A percentile compares a stretch with the other conserved stretches of the same genome.
Evolutionary conservation across 2,329 filamentous ascomycete species (phyloP).

Genomic region (Penicillium brevicompactum): DNA sequence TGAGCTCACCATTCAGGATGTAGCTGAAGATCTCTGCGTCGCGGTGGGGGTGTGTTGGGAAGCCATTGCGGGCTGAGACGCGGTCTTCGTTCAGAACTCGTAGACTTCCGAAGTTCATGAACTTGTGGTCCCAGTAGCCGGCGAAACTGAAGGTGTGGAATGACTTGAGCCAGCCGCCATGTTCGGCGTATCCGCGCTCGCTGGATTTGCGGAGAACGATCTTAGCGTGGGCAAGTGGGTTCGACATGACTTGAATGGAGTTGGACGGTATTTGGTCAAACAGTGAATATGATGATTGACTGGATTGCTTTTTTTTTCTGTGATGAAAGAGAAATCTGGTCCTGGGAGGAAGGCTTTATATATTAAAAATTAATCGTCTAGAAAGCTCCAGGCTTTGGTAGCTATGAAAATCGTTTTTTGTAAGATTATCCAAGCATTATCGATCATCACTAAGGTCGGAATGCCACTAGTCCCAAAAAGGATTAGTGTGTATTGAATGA

Average conservation of each 20-base stretch:
- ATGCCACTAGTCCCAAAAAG: not conserved
- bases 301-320: not conserved
- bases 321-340: not conserved
- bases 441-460: constrained; percentile 16
- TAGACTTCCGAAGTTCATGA: constrained; percentile 71
- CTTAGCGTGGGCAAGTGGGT: constrained; percentile 66
- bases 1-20: constrained; percentile 81
- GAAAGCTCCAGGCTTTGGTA: constrained; percentile 11
- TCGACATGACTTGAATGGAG: constrained; percentile 55
- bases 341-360: constrained; percentile 1
- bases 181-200: constrained; percentile 73
- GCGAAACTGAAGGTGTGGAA: constrained; percentile 88
- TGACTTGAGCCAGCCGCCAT: constrained; percentile 84
- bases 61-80: constrained; percentile 71
- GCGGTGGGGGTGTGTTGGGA: constrained; percentile 81
- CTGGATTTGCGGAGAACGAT: constrained; percentile 74
- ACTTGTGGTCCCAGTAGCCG: constrained; percentile 66
- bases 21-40: constrained; percentile 92
- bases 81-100: constrained; percentile 89
- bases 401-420: not conserved
- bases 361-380: constrained; percentile 9
- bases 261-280: not conserved
- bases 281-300: not conserved
- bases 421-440: constrained; percentile 24
- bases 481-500: not conserved